Base-by-base conservation (phyloP, 129 eudicot genomes). In the Chrysanthemum makinoi region DNA sequence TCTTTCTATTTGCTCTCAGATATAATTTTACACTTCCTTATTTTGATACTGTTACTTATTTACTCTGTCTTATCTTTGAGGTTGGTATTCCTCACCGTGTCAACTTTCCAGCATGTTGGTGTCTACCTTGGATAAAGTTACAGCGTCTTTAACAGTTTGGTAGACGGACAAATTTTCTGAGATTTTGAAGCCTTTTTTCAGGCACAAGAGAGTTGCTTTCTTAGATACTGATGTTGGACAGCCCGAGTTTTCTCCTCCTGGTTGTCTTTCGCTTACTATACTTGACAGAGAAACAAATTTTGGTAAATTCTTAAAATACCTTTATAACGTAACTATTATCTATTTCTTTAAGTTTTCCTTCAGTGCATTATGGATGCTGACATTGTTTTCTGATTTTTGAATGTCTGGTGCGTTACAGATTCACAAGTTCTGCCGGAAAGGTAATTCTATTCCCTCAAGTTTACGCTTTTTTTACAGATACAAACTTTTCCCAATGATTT, bases 141-240 rank as follows among this genome's bases (percentile, higher is more conserved):
- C 20, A 49, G 13, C 2, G 14, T 43, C 22, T 51, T 68, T 39
- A 63, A 53, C 46, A 33, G 15, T 67, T 47, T 16, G 46, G 50
- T 39, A 33, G 10, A 12, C 54, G 14, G 49, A 50, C 22, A 52
- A 12, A 62, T 4, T 28, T 53, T 24, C 19, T 77, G 65, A 77
- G 5, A 54, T 59, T 17, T 12, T 5, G 16, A 35, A 22, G 63
- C 58, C 35, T 69, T 69, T 16, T 55, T 76, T 72, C 81, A 94
- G 99, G 80, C 83, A 87, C 77, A 88, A 81, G 64, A 86, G 75
- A 76, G 96, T 94, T 51, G 99, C 97, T 72, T 94, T 82, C 68
- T 74, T 94, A 76, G 99, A 94, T 77, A 87, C 97, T n/a, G 99
- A 94, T 81, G 99, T 94, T 62, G 99, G 99, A 77, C 99, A 94